A percentile compares a stretch with the other conserved stretches of the same genome.
Evolutionary conservation across 2,329 filamentous ascomycete genomes (phyloP).

Genomic region (Ophiosphaerella narmari): DNA sequence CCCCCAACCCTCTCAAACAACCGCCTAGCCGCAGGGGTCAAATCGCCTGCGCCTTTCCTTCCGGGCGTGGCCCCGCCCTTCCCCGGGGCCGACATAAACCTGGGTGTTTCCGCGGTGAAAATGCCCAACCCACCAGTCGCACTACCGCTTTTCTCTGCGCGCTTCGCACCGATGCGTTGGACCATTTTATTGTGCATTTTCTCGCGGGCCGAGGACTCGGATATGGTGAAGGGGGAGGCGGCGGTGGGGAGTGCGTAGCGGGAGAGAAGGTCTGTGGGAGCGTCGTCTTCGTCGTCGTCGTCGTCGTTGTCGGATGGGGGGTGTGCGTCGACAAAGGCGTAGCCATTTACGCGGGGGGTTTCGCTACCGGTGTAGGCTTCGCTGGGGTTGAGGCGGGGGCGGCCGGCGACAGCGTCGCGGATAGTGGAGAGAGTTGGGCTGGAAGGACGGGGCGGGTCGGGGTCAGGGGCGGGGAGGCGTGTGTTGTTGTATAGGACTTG

Average conservation of each 20-base stretch:
- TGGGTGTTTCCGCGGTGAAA: slow-evolving; percentile 53
- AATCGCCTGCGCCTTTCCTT: slow-evolving; percentile 59
- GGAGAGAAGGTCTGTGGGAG: slow-evolving; percentile 49
- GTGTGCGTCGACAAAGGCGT: slow-evolving; percentile 91
- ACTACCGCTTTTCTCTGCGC: slow-evolving; percentile 2
- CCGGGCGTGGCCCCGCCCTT: slow-evolving; percentile 24
- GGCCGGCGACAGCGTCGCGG: slow-evolving; percentile 80
- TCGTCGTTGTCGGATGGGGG: slow-evolving; percentile 68
- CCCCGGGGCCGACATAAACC: slow-evolving; percentile 69
- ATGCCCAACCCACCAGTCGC: slow-evolving; percentile 26
- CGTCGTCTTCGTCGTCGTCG: slow-evolving; percentile 45
- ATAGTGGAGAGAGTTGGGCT: slow-evolving; percentile 85
- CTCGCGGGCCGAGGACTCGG: slow-evolving; percentile 76
- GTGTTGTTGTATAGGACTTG: slow-evolving; percentile 82
- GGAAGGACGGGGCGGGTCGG: slow-evolving; percentile 58
- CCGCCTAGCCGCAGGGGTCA: slow-evolving; percentile 73
- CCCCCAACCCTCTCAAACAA: slow-evolving; percentile 48
- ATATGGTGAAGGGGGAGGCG: slow-evolving; percentile 68
- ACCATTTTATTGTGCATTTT: slow-evolving; percentile 74
- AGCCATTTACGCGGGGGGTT: slow-evolving; percentile 90
- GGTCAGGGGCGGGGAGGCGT: slow-evolving; percentile 63
- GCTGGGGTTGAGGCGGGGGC: slow-evolving; percentile 64
- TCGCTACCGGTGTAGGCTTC: slow-evolving; percentile 70
- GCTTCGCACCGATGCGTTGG: slow-evolving; percentile 41
- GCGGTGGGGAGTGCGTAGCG: slow-evolving; percentile 45